phyloP scores from a whole-genome alignment of 495 filamentous ascomycete genomes.

The Penicillium silybi region DNA sequence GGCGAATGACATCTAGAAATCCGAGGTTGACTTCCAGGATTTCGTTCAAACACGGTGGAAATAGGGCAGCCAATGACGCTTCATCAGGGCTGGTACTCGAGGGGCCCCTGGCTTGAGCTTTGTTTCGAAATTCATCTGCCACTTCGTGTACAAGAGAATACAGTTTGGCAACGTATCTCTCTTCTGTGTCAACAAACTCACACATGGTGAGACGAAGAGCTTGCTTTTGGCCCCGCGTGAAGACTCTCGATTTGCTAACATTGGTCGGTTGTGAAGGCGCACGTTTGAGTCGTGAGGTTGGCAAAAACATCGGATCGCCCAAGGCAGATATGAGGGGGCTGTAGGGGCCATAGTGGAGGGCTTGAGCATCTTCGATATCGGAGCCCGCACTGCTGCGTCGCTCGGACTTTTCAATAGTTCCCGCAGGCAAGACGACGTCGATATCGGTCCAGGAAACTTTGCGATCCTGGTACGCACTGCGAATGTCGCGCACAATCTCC shows the following conservation, averaged over 20 bases:
- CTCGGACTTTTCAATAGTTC: slow-evolving; percentile 54
- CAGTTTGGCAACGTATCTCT: slow-evolving; percentile 84
- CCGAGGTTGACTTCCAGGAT: slow-evolving; percentile 75
- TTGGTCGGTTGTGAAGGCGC: slow-evolving; percentile 83
- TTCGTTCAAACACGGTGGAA: slow-evolving; percentile 70
- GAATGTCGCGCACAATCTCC: slow-evolving; percentile 68
- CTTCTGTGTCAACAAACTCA: slow-evolving; percentile 90
- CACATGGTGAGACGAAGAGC: slow-evolving; percentile 82
- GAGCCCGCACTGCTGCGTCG: slow-evolving; percentile 33
- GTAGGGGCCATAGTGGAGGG: slow-evolving; percentile 70
- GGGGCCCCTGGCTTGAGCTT: slow-evolving; percentile 52
- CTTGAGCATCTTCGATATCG: slow-evolving; percentile 52
- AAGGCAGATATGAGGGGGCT: slow-evolving; percentile 68
- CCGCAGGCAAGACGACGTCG: slow-evolving; percentile 78
- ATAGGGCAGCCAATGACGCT: slow-evolving; percentile 67
- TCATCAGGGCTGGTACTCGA: slow-evolving; percentile 69
- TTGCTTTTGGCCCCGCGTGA: slow-evolving; percentile 77
- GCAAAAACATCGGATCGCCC: slow-evolving; percentile 79
- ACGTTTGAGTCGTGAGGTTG: slow-evolving; percentile 79
- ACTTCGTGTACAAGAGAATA: slow-evolving; percentile 75
- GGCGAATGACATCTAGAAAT: slow-evolving; percentile 71
- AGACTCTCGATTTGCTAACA: slow-evolving; percentile 64
- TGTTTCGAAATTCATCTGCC: slow-evolving; percentile 66
- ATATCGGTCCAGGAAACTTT: slow-evolving; percentile 79
- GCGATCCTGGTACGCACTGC: slow-evolving; percentile 69